These are phyloP conservation scores for Naganishia vaughanmartiniae DNA, from an alignment of 768 basidiomycete species.

Conservation along the genomic window DNA sequence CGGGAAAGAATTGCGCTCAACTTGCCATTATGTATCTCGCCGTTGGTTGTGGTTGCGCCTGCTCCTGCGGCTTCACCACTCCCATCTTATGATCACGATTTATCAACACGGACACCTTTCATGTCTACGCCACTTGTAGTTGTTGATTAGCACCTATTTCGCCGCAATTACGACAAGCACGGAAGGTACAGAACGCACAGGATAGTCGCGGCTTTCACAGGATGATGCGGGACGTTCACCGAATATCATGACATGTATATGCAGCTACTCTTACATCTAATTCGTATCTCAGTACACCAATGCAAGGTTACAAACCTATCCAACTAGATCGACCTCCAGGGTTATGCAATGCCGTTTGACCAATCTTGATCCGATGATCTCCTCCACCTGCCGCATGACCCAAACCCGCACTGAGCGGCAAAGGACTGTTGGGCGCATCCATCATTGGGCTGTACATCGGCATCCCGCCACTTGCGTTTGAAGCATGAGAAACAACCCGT, in stretches of 20 bases:
- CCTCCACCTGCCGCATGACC: conserved; percentile 33
- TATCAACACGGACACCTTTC: too few relatives aligned
- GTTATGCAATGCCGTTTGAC: conserved; percentile 90
- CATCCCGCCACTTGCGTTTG: conserved; percentile 31
- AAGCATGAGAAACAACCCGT: conserved; percentile 25
- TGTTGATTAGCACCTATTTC: too few relatives aligned
- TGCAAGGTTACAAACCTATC: conserved; percentile 67
- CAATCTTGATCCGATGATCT: conserved; percentile 68
- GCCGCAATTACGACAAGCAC: too few relatives aligned
- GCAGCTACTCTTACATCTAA: not conserved
- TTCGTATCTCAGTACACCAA: not conserved
- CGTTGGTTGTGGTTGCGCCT: too few relatives aligned
- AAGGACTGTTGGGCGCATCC: conserved; percentile 56
- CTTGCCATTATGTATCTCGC: too few relatives aligned
- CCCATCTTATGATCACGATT: too few relatives aligned
- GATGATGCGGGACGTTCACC: too few relatives aligned
- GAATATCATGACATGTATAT: conserved; percentile 3
- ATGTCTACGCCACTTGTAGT: too few relatives aligned
- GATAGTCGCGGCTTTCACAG: too few relatives aligned
- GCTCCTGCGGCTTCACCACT: too few relatives aligned
- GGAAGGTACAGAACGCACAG: too few relatives aligned
- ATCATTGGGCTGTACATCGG: conserved; percentile 65
- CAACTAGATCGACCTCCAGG: conserved; percentile 84
- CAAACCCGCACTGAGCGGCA: conserved; percentile 16
- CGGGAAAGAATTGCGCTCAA: too few relatives aligned